phyloP scores from a whole-genome alignment of 768 basidiomycete species.

The Termitomyces sp. region DNA sequence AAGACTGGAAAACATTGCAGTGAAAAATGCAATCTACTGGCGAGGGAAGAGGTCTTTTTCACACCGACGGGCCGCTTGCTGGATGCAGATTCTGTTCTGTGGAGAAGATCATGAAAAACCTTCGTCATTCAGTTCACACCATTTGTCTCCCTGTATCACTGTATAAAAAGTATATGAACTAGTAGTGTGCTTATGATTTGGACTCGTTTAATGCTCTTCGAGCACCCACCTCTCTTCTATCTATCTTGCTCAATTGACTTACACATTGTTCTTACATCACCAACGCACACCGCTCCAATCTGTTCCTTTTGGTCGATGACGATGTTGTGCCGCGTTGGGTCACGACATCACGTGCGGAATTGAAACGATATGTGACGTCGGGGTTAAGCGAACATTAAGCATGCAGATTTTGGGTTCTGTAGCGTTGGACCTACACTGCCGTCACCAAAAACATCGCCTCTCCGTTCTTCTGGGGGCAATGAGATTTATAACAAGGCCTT shows the following conservation, averaged over 20 bases:
- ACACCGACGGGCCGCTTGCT: constrained; percentile 36
- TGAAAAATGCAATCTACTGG: constrained; percentile 44
- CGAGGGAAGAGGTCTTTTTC: constrained; percentile 50
- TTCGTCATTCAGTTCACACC: background rate
- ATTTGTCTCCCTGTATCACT: background rate
- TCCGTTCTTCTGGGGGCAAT: constrained; percentile 4
- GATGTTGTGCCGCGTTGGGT: background rate
- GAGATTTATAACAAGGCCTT: background rate
- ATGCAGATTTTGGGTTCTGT: background rate
- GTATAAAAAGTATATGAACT: background rate
- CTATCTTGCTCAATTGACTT: background rate
- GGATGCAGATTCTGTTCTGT: constrained; percentile 14
- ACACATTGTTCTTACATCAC: background rate
- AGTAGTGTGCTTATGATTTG: background rate
- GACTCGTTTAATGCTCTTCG: background rate
- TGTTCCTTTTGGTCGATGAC: background rate
- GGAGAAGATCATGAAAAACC: constrained; percentile 11
- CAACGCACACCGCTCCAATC: background rate
- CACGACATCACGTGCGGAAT: constrained; percentile 2
- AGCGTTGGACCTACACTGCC: background rate
- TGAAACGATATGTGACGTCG: background rate
- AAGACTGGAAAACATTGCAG: constrained; percentile 36
- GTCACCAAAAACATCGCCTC: constrained; percentile 4
- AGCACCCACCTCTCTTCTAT: background rate
- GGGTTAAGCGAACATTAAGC: background rate